Evolutionary conservation across 352 stramenopile species (phyloP).

Genomic region (Pilasporangium apinafurcum): DNA sequence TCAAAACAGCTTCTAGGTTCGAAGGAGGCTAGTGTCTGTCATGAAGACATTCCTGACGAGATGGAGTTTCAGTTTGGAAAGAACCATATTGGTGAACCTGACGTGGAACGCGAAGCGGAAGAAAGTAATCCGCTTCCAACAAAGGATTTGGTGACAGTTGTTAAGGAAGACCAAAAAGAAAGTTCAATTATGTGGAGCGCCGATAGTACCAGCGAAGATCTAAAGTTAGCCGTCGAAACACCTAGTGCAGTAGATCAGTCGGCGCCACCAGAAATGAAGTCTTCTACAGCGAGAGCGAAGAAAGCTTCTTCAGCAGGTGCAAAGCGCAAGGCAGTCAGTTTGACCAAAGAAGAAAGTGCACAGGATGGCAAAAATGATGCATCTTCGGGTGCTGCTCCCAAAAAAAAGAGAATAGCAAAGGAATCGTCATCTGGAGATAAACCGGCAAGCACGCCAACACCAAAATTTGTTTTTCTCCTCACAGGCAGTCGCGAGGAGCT

Average conservation of each 20-base stretch:
- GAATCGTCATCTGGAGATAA: conserved; percentile 8
- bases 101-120: conserved; percentile 1
- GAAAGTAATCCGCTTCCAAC: not conserved
- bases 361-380: conserved; percentile 4
- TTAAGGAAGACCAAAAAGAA: conserved; percentile 9
- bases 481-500: conserved; percentile 70
- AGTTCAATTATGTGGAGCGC: conserved; percentile 10
- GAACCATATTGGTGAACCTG: conserved; percentile 7
- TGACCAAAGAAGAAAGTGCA: not conserved
- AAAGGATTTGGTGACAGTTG: no score
- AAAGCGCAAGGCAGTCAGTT: conserved; percentile 8
- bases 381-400: not conserved
- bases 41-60: conserved; percentile 14
- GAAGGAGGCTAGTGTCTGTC: not conserved
- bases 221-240: not conserved
- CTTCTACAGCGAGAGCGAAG: not conserved
- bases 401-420: conserved; percentile 2
- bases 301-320: conserved; percentile 3
- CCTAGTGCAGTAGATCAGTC: not conserved
- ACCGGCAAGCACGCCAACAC: conserved; percentile 7
- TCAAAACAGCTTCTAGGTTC: conserved; percentile 3
- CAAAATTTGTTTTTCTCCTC: conserved; percentile 48
- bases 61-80: conserved; percentile 27
- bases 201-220: conserved; percentile 16
- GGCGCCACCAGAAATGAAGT: conserved; percentile 2